Conservation (phyloP, 805 yeast species). For the Saturnispora zaruensis region DNA sequence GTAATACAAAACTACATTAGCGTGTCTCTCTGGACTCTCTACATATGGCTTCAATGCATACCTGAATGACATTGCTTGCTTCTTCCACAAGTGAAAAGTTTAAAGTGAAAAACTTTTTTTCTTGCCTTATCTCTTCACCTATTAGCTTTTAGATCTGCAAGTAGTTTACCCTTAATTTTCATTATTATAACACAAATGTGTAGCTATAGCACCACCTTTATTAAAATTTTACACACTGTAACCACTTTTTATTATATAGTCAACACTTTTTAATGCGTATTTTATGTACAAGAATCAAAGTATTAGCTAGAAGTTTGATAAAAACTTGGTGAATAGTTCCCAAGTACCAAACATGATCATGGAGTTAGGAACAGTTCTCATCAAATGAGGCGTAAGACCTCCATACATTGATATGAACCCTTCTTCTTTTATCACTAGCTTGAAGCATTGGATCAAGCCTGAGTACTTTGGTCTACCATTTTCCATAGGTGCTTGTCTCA, state of each 20-base stretch:
- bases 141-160: too few species aligned
- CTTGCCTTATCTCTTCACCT: too few species aligned
- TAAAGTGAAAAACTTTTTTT: not conserved
- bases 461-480: conserved; percentile 74
- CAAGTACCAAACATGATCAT: conserved; percentile 99
- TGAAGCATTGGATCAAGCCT: conserved; percentile 83
- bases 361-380: conserved; percentile 96
- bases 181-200: not conserved
- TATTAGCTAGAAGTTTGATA: conserved; percentile 28
- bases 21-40: conserved; percentile 33
- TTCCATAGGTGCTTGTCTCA: conserved; percentile 82
- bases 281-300: conserved; percentile 2
- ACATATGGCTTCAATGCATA: conserved; percentile 43
- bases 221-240: not conserved
- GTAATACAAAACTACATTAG: conserved; percentile 34
- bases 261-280: not conserved
- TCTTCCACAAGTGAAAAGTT: not conserved
- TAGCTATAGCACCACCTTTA: not conserved
- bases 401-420: conserved; percentile 93
- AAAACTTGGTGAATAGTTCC: conserved; percentile 70
- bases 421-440: conserved; percentile 79
- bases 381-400: conserved; percentile 92
- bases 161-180: too few species aligned
- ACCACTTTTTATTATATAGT: not conserved
- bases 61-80: conserved; percentile 37